Evolutionary conservation across 768 basidiomycete genomes (phyloP), one percentile per base, ranked within the genome.

Genomic region (Serendipita vermifera): DNA sequence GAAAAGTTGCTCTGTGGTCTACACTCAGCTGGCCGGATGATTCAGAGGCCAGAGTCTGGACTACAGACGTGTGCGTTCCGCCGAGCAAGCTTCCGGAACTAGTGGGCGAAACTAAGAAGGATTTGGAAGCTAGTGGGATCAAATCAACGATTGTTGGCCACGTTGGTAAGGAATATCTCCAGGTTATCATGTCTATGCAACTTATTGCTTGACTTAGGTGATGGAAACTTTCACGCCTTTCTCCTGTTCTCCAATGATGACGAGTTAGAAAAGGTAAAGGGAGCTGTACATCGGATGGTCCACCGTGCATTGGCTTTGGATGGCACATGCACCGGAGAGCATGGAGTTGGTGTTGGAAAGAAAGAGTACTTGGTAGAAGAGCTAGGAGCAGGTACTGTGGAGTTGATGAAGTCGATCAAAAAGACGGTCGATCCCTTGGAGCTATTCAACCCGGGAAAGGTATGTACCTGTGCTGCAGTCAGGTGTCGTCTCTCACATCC

Each of bases 321-420:
- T 59, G 85, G 85, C 17, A 85, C 85, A 38, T 87, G 85, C 83
- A 59, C 60, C 75, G 71, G 71, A 13, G 75, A 75, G 60, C 75
- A 75, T 59, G 75, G 74, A 3, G 72, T 77, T 17, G 75, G 75
- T 2, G 62, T 72, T 3, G 75, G 73, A 13, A 77, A 77, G 62
- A 71, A 72, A 56, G 79, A 84, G 63, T 94, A 87, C 67, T 76
- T 97, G 2, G 66, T 71, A 15, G 75, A 81, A 15, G 93, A 97
- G 66, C 76, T 97, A 0, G 93, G 93, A 0, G 72, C 72, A 40
- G 82, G 80, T 3, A 93, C 91, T 66, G 5, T 33, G 27, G 2
- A 24, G 1, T 48, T 53, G 11, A 3, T 27, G 15, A 55, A 22
- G 55, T 43, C 29, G 22, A 33, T 5, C 26, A 27, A 40, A 56